Evolutionary conservation across 305 asterid genomes (phyloP), one percentile per base, ranked within the genome.

Genomic region (Solanum chacoense): DNA sequence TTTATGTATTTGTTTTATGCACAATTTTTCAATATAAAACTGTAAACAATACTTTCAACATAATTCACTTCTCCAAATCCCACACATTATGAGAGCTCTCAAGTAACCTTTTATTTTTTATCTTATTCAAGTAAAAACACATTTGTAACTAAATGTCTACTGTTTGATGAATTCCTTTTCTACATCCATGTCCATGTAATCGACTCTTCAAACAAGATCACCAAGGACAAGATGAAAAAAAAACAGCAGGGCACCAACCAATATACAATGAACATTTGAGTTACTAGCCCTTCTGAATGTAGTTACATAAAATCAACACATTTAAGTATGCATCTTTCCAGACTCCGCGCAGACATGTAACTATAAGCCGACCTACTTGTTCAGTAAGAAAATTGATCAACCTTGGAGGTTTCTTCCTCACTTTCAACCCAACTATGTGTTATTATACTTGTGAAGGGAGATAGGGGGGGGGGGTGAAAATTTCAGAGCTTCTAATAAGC

Each of bases 221-320:
- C 11, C 11, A 36, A 24, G 31, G 35, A 78, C 63, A 11, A 36
- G 9, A 12, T 28, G 32, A 29, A 22, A 77, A 7, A 7, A 37
- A 78, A 40, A 13, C 18, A 87, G 8, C 42, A 63, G 55, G 28
- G 22, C 22, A 89, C 83, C 26, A 81, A 10, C 75, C 75, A 86
- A 81, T 89, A 72, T 83, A 89, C 88, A 87, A 76, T 55, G 77
- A 42, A 59, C 87, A 88, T 24, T 85, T 37, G 38, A 84, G 34
- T 78, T 37, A 37, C 55, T 31, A 74, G 84, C 87, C 31, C 88
- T 79, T 45, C 88, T 87, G 38, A 78, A 90, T 88, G 87, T 89
- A 85, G 91, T 88, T 85, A 63, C 92, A 89, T 73, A 90, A 88
- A 90, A 72, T 88, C 87, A 88, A 90, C 93, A 77, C 91, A 91